Conservation (phyloP, 1,284 basidiomycete genomes). For the Blastosporella zonata region DNA sequence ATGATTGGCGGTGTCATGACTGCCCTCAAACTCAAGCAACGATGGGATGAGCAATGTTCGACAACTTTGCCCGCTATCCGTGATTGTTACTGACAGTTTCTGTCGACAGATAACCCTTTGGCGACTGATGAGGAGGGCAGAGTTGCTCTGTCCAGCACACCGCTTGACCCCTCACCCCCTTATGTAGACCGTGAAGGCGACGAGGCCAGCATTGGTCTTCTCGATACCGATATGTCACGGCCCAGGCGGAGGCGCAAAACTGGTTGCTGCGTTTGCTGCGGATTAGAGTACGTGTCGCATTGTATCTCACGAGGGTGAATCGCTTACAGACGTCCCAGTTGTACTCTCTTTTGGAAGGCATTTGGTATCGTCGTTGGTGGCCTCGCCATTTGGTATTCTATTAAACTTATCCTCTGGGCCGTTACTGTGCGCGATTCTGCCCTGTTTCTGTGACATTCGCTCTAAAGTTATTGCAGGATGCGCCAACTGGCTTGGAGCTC, state of each 20-base stretch:
- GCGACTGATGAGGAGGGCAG: conserved; percentile 39
- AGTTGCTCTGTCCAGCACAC: conserved; percentile 31
- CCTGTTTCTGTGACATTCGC: neutral
- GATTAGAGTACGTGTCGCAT: conserved; percentile 40
- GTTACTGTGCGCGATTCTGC: conserved; percentile 32
- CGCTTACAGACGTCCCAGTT: conserved; percentile 31
- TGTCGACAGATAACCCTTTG: conserved; percentile 38
- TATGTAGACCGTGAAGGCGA: conserved; percentile 26
- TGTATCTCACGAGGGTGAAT: neutral
- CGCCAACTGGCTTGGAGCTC: conserved; percentile 47
- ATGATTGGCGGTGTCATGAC: conserved; percentile 46
- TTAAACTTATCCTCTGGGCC: conserved; percentile 47
- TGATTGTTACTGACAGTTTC: neutral
- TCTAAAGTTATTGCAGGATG: conserved; percentile 31
- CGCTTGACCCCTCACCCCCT: conserved; percentile 24
- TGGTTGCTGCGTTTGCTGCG: conserved; percentile 53
- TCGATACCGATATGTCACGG: conserved; percentile 41
- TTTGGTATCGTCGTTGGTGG: conserved; percentile 46
- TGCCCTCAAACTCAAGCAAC: conserved; percentile 47
- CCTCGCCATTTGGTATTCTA: conserved; percentile 39
- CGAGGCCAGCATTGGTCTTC: conserved; percentile 32
- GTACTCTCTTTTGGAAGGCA: conserved; percentile 53
- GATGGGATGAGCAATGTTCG: conserved; percentile 33
- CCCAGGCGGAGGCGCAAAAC: conserved; percentile 29
- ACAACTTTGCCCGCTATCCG: neutral